phyloP scores from a whole-genome alignment of 768 basidiomycete genomes.

The Naganishia vishniacii region DNA sequence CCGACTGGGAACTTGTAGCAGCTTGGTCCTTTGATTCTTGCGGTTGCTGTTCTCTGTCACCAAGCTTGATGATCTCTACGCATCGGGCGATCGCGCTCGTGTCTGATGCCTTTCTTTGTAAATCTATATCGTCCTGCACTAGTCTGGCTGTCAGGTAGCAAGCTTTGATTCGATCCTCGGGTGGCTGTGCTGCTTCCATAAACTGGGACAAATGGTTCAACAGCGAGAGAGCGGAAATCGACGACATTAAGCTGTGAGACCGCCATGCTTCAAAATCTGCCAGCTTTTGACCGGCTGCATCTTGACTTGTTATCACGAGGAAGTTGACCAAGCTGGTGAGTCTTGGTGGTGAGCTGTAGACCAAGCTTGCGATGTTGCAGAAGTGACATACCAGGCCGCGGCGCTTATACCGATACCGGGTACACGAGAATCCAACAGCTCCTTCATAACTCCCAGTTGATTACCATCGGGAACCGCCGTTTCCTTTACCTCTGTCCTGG shows the following conservation, averaged over 20 bases:
- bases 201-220: slow-evolving; percentile 8
- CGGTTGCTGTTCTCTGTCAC: slow-evolving; percentile 14
- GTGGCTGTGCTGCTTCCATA: neutral
- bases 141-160: slow-evolving; percentile 56
- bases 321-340: slow-evolving; percentile 7
- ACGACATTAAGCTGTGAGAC: neutral
- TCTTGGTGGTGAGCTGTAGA: neutral
- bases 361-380: neutral
- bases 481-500: slow-evolving; percentile 54
- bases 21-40: neutral
- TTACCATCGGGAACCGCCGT: slow-evolving; percentile 45
- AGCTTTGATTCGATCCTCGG: slow-evolving; percentile 7
- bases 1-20: slow-evolving; percentile 25
- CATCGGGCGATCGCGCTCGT: slow-evolving; percentile 62
- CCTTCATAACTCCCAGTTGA: slow-evolving; percentile 65
- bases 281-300: neutral
- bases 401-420: slow-evolving; percentile 60
- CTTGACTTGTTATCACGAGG: neutral
- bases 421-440: slow-evolving; percentile 56
- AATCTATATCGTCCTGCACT: slow-evolving; percentile 62
- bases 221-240: neutral
- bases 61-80: slow-evolving; percentile 34
- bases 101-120: slow-evolving; percentile 67
- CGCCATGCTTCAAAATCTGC: neutral
- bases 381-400: slow-evolving; percentile 9